phyloP scores from a whole-genome alignment of 495 filamentous ascomycete species.

The Rusavskia elegans region DNA sequence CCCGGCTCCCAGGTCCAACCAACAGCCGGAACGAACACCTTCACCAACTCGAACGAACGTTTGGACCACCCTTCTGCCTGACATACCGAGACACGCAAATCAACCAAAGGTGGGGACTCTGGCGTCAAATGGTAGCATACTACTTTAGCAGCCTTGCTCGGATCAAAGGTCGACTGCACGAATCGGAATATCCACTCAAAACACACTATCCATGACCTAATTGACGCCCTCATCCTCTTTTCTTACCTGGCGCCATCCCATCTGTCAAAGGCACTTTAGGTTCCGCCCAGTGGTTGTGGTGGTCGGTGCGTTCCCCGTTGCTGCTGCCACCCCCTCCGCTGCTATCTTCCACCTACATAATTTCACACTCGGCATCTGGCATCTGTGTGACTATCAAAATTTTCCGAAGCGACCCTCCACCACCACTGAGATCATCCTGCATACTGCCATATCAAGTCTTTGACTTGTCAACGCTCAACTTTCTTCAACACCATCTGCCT shows the following conservation, averaged over 20 bases:
- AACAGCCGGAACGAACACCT: background rate
- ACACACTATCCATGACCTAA: background rate
- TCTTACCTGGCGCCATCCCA: background rate
- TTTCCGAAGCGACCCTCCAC: background rate
- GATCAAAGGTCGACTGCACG: background rate
- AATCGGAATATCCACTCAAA: background rate
- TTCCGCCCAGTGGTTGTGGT: background rate
- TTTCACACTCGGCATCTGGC: background rate
- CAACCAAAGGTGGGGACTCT: background rate
- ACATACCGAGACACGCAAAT: background rate
- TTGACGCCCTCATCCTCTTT: background rate
- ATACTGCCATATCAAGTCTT: background rate
- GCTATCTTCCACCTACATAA: background rate
- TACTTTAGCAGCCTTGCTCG: background rate
- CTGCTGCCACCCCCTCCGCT: background rate
- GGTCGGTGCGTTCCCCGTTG: constrained; percentile 1
- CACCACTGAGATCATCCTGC: constrained; percentile 1
- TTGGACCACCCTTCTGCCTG: background rate
- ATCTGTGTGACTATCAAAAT: background rate
- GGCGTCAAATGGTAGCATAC: background rate
- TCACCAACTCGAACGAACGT: background rate
- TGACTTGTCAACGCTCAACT: background rate
- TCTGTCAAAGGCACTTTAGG: constrained; percentile 1
- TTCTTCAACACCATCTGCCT: background rate
- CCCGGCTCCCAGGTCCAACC: no score